These are phyloP conservation scores for Vitis riparia DNA, from an alignment of 164 flowering plant genomes.

Conservation along the genomic window DNA sequence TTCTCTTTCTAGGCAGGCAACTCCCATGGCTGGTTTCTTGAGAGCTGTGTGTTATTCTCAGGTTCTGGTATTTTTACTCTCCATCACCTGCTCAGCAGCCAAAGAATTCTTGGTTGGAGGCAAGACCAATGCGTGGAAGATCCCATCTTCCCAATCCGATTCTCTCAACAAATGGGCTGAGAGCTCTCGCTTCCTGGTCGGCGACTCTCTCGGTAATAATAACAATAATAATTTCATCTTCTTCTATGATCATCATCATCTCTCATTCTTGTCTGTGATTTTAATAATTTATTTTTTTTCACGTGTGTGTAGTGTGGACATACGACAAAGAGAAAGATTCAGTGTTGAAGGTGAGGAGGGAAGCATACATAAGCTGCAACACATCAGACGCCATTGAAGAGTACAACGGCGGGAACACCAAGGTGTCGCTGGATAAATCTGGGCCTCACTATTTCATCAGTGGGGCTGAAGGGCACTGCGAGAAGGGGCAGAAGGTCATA, in stretches of 20 bases:
- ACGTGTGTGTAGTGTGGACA: slow-evolving; percentile 23
- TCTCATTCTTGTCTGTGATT: neutral
- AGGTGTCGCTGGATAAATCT: slow-evolving; percentile 35
- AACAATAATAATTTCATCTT: no score
- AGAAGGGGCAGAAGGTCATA: slow-evolving; percentile 53
- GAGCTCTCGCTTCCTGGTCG: slow-evolving; percentile 21
- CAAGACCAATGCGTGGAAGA: slow-evolving; percentile 15
- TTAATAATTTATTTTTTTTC: neutral
- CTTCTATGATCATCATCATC: neutral
- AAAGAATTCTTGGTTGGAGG: slow-evolving; percentile 32
- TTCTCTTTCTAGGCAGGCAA: neutral
- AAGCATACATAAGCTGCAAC: slow-evolving; percentile 26
- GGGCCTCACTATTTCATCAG: slow-evolving; percentile 63
- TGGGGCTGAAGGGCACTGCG: slow-evolving; percentile 46
- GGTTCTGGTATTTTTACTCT: slow-evolving; percentile 20
- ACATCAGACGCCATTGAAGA: slow-evolving; percentile 13
- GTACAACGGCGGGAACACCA: slow-evolving; percentile 32
- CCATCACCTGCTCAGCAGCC: slow-evolving; percentile 14
- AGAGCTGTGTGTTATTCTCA: slow-evolving; percentile 6
- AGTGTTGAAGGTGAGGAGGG: slow-evolving; percentile 24
- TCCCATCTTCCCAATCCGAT: slow-evolving; percentile 24
- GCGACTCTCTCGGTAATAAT: slow-evolving; percentile 29
- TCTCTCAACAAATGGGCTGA: slow-evolving; percentile 29
- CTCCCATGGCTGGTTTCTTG: slow-evolving; percentile 17
- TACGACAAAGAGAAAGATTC: slow-evolving; percentile 31